These are phyloP conservation scores for Collybia nuda DNA, from an alignment of 768 basidiomycete species.

Conservation along the genomic window DNA sequence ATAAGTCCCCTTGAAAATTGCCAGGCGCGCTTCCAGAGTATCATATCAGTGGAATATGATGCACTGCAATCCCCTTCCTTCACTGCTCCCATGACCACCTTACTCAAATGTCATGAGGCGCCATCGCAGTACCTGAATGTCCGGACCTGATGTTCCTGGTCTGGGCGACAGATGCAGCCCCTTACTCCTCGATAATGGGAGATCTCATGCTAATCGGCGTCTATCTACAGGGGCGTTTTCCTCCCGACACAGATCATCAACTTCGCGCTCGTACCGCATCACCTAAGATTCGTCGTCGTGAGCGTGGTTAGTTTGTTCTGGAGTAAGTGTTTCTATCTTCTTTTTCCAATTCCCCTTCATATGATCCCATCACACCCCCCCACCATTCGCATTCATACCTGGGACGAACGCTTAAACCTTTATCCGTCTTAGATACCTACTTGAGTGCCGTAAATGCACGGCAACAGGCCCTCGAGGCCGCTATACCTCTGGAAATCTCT, in stretches of 20 bases:
- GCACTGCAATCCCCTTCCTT: no score
- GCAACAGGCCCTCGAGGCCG: conserved; percentile 5
- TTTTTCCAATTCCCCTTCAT: background rate
- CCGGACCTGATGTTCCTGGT: background rate
- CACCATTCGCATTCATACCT: background rate
- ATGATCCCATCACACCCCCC: background rate
- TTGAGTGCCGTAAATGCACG: conserved; percentile 56
- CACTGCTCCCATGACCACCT: no score
- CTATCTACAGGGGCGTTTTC: conserved; percentile 57
- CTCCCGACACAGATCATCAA: conserved; percentile 79
- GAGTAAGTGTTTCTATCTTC: conserved; percentile 53
- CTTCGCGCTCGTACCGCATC: conserved; percentile 74
- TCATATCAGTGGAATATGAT: no score
- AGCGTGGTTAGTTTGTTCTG: conserved; percentile 79
- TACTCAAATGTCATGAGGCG: no score
- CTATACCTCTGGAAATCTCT: no score
- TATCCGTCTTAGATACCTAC: conserved; percentile 49
- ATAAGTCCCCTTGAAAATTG: no score
- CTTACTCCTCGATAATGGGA: no score
- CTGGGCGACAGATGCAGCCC: no score
- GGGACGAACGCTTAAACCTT: background rate
- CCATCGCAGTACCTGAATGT: no score
- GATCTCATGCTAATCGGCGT: background rate
- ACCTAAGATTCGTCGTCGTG: conserved; percentile 73
- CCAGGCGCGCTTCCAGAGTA: no score